Conservation (phyloP, 148 eudicot genomes). For the Diospyros lotus region DNA sequence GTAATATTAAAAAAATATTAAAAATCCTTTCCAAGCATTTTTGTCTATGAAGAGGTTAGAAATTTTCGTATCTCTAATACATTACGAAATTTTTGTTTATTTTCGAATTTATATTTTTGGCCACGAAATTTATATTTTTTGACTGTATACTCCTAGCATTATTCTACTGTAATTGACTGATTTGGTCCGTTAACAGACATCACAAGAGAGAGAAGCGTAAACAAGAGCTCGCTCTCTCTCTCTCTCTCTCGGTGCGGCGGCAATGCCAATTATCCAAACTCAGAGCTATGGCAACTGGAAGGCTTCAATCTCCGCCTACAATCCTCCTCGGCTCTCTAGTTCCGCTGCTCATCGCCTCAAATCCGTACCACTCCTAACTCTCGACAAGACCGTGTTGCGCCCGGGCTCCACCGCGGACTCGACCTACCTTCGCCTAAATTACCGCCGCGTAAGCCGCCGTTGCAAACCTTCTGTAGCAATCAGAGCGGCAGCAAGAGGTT, state of each 20-base stretch:
- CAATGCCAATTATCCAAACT: slow-evolving; percentile 7
- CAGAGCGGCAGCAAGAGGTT: slow-evolving; percentile 16
- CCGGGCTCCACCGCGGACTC: background rate
- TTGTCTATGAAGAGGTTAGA: too few relatives aligned
- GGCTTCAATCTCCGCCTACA: background rate
- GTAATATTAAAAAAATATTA: too few relatives aligned
- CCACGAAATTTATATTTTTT: too few relatives aligned
- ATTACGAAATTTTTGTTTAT: too few relatives aligned
- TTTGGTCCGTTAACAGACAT: too few relatives aligned
- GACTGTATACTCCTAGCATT: too few relatives aligned
- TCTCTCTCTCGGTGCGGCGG: too few relatives aligned
- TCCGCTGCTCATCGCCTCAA: background rate
- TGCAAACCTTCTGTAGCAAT: slow-evolving; percentile 1
- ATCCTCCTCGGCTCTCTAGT: background rate
- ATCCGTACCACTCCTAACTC: background rate
- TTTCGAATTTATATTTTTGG: too few relatives aligned
- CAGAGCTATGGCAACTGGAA: background rate
- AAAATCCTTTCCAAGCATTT: too few relatives aligned
- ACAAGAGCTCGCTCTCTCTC: background rate
- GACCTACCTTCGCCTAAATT: background rate
- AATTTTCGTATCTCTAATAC: too few relatives aligned
- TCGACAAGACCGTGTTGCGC: background rate
- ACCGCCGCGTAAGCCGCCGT: background rate
- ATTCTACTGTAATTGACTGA: too few relatives aligned
- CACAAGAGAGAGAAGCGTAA: too few relatives aligned